Evolutionary conservation across 208 protist genomes (phyloP).

Genomic region (Wallacemonas collosoma): DNA sequence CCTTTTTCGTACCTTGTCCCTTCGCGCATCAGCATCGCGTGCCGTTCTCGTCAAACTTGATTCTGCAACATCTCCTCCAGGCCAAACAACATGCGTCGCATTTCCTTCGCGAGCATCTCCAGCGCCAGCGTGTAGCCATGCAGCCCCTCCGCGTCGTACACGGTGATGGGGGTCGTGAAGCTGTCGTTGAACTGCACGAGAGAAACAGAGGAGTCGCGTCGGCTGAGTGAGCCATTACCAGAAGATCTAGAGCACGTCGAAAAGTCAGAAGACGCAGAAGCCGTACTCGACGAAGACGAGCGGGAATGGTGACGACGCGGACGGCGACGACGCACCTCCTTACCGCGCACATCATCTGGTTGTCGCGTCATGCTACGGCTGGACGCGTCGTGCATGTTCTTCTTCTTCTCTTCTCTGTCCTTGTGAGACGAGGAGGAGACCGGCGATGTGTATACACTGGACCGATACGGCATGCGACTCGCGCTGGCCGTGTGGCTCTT

Average conservation of each 20-base stretch:
- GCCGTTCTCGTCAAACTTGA: not conserved
- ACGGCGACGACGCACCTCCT: too few species aligned
- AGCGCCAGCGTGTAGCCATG: constrained; percentile 62
- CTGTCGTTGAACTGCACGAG: constrained; percentile 66
- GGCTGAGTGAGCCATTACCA: not conserved
- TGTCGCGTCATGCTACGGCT: too few species aligned
- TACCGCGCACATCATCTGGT: too few species aligned
- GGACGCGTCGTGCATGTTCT: too few species aligned
- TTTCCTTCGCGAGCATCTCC: constrained; percentile 71
- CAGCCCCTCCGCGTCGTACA: constrained; percentile 68
- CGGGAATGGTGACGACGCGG: too few species aligned
- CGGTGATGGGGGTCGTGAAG: constrained; percentile 64
- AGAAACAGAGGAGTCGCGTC: constrained; percentile 5
- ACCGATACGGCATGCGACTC: not conserved
- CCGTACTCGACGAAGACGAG: not conserved
- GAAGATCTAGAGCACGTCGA: constrained; percentile 1
- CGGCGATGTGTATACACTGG: not conserved
- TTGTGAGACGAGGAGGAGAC: not conserved
- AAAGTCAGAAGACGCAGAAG: constrained; percentile 4
- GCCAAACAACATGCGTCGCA: constrained; percentile 57
- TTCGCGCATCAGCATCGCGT: not conserved
- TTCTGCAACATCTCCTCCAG: constrained; percentile 75
- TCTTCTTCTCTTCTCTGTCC: not conserved
- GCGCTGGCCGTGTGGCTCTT: too few species aligned
- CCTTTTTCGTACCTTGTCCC: not conserved